Evolutionary conservation across 2,329 filamentous ascomycete species (phyloP).

Genomic region (Colletotrichum shisoi): DNA sequence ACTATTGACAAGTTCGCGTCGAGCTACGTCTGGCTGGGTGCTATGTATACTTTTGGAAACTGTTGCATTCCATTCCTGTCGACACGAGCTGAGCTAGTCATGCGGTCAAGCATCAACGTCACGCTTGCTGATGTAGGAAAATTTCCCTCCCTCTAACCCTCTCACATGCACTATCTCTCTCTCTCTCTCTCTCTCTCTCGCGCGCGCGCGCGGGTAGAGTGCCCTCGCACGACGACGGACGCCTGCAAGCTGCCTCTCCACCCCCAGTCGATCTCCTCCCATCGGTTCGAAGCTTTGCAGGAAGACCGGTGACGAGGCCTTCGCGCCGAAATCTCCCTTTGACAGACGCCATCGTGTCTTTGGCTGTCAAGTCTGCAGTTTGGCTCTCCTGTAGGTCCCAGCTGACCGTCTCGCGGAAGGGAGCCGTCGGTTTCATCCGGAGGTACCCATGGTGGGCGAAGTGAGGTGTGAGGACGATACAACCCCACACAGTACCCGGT

Average conservation of each 20-base stretch:
- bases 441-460: background rate
- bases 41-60: constrained; percentile 19
- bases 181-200: background rate
- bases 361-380: constrained; percentile 29
- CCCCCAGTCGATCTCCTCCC: constrained; percentile 9
- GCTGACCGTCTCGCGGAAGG: constrained; percentile 28
- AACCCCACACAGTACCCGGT: constrained; percentile 14
- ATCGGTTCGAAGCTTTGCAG: constrained; percentile 2
- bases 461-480: background rate
- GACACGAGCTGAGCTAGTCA: constrained; percentile 9
- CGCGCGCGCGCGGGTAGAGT: constrained; percentile 4
- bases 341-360: constrained; percentile 15
- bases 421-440: constrained; percentile 4
- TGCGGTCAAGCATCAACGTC: constrained; percentile 8
- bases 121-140: constrained; percentile 25
- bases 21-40: constrained; percentile 10
- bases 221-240: constrained; percentile 14
- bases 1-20: constrained; percentile 32
- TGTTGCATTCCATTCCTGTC: constrained; percentile 10
- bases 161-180: no score
- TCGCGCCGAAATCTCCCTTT: constrained; percentile 20
- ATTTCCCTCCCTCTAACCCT: constrained; percentile 2
- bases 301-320: constrained; percentile 6
- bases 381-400: constrained; percentile 20
- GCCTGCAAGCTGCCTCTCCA: constrained; percentile 36